phyloP scores from a whole-genome alignment of 352 stramenopile species.

The Blastocystis sp. region DNA sequence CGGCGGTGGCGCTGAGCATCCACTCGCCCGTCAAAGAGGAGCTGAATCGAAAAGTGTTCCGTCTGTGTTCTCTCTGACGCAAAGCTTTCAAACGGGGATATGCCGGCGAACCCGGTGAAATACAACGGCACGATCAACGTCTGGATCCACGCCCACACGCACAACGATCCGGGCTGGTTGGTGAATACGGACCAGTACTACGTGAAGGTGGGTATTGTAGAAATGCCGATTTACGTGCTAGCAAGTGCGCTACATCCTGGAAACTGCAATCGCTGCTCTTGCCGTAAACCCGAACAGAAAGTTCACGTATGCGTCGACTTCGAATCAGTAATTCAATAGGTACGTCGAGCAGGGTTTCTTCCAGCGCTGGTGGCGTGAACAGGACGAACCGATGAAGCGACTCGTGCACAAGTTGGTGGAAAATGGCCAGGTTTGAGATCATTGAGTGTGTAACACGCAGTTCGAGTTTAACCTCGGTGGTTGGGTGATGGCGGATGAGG shows the following conservation, averaged over 20 bases:
- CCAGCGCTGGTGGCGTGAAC: conserved; percentile 91
- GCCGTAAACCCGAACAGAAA: conserved; percentile 85
- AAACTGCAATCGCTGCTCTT: conserved; percentile 87
- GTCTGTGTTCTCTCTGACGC: not conserved
- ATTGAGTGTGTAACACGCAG: conserved; percentile 75
- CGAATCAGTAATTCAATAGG: conserved; percentile 68
- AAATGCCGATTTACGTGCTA: conserved; percentile 13
- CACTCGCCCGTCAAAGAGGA: conserved; percentile 40
- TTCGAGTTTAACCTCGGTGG: conserved; percentile 93
- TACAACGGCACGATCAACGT: conserved; percentile 54
- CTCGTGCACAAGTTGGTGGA: conserved; percentile 86
- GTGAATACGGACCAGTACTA: conserved; percentile 97
- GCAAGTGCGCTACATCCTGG: conserved; percentile 91
- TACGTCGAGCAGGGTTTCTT: conserved; percentile 94
- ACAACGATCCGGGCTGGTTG: conserved; percentile 83
- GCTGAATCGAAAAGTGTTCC: conserved; percentile 32
- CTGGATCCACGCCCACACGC: conserved; percentile 70
- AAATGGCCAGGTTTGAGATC: conserved; percentile 77
- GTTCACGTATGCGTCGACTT: conserved; percentile 81
- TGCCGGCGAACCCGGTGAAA: conserved; percentile 12
- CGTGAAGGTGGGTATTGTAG: conserved; percentile 70
- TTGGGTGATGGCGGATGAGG: conserved; percentile 99
- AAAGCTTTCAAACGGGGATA: conserved; percentile 38
- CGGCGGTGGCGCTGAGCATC: too few relatives aligned
- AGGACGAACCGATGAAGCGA: conserved; percentile 81